Percentiles rank a stretch among this genome's conserved stretches.
Evolutionary conservation across 208 protist species (phyloP).

Genomic region (Vickermania spadyakhi): DNA sequence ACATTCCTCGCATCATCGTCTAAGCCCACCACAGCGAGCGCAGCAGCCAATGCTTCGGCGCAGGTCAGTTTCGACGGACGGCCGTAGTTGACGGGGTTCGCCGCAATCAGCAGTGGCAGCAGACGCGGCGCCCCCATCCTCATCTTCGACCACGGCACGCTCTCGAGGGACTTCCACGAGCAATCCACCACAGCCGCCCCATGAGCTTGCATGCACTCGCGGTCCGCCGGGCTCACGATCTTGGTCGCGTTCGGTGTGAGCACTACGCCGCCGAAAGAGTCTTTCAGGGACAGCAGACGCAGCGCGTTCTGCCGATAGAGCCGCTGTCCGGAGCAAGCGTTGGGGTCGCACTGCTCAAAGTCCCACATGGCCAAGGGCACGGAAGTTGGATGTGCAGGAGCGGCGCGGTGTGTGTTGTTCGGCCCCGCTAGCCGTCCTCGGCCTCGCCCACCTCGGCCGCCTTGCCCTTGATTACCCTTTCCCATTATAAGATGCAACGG

Average conservation of each 20-base stretch:
- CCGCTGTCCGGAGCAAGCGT: conserved; percentile 96
- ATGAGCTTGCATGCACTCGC: conserved; percentile 61
- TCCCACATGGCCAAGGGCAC: conserved; percentile 97
- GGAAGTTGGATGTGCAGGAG: conserved; percentile 44
- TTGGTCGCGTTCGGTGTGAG: conserved; percentile 91
- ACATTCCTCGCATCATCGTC: conserved; percentile 87
- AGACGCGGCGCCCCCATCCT: conserved; percentile 78
- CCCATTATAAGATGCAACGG: no score
- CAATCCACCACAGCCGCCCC: conserved; percentile 99
- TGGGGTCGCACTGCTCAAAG: conserved; percentile 98
- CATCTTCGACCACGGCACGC: conserved; percentile 93
- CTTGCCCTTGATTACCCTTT: neutral
- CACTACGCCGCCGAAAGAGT: conserved; percentile 93
- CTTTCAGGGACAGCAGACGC: conserved; percentile 73
- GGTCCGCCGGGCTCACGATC: conserved; percentile 93
- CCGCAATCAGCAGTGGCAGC: conserved; percentile 97
- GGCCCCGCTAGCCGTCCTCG: conserved; percentile 3
- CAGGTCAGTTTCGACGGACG: conserved; percentile 96
- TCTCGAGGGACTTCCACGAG: conserved; percentile 96
- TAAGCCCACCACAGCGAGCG: conserved; percentile 92
- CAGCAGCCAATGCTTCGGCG: conserved; percentile 95
- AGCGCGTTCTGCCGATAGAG: conserved; percentile 89
- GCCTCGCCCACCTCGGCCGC: conserved; percentile 11
- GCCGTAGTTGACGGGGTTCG: conserved; percentile 99
- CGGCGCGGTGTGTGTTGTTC: conserved; percentile 26